Percentiles rank a stretch among this genome's conserved stretches.
These are phyloP conservation scores for Solanum rostratum DNA, from an alignment of 257 asterid species.

Conservation along the genomic window DNA sequence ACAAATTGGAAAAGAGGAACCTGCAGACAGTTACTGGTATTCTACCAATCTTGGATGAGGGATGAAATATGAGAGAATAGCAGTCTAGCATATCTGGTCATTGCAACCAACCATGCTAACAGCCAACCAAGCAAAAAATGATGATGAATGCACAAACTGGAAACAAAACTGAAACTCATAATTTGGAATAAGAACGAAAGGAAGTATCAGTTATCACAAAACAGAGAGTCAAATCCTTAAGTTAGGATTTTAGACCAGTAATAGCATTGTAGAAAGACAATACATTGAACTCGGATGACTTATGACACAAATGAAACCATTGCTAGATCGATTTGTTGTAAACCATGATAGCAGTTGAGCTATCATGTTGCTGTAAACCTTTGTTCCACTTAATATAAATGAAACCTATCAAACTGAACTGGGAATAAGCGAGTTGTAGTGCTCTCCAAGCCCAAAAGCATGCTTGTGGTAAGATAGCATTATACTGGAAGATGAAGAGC, in stretches of 20 bases:
- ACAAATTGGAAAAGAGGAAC: background rate
- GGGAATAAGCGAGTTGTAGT: constrained; percentile 80
- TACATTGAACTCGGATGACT: background rate
- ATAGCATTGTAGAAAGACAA: background rate
- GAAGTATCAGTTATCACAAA: background rate
- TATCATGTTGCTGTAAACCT: background rate
- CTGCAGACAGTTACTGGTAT: background rate
- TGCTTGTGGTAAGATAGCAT: constrained; percentile 79
- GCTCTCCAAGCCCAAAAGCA: constrained; percentile 98
- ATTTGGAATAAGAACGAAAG: background rate
- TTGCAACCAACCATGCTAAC: background rate
- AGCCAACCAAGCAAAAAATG: background rate
- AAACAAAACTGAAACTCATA: background rate
- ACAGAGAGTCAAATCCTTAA: background rate
- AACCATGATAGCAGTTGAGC: background rate
- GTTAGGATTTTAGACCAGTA: background rate
- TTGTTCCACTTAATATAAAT: background rate
- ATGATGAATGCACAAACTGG: background rate
- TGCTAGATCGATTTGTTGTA: background rate
- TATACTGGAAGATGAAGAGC: constrained; percentile 29
- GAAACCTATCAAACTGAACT: constrained; percentile 6
- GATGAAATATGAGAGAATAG: background rate
- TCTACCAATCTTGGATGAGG: background rate
- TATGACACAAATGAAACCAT: background rate
- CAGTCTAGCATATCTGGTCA: background rate